Percentiles rank a stretch among this genome's conserved stretches.
Evolutionary conservation across 768 basidiomycete genomes (phyloP).

Genomic region (Boletus reticuloceps): DNA sequence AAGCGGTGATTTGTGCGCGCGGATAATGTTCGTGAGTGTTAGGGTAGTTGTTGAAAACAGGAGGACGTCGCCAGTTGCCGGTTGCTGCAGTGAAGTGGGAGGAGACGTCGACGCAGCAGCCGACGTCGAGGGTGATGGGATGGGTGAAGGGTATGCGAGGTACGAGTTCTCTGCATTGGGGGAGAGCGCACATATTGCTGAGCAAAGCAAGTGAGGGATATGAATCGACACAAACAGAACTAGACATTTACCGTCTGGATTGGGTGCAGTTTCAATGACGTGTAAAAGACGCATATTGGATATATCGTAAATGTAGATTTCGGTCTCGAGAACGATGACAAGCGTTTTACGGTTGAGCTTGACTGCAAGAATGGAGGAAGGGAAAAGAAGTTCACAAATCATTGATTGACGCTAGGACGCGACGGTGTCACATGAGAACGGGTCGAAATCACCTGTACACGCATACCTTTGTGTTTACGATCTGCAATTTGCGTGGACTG

Average conservation of each 20-base stretch:
- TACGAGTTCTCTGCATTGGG: conserved; percentile 92
- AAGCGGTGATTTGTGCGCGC: conserved; percentile 94
- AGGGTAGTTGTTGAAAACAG: conserved; percentile 92
- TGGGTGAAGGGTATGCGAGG: conserved; percentile 94
- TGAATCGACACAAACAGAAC: not conserved
- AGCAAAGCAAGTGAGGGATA: conserved; percentile 2
- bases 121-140: conserved; percentile 75
- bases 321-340: conserved; percentile 93
- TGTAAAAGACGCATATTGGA: conserved; percentile 97
- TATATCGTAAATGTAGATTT: conserved; percentile 99
- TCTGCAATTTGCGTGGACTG: conserved; percentile 91
- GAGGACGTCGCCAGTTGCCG: conserved; percentile 77
- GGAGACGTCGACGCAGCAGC: conserved; percentile 38
- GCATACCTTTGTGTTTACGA: conserved; percentile 95
- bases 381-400: conserved; percentile 98
- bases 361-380: conserved; percentile 94
- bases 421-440: not conserved
- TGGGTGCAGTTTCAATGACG: conserved; percentile 95
- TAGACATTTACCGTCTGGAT: conserved; percentile 75
- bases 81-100: conserved; percentile 43
- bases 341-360: conserved; percentile 97
- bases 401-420: conserved; percentile 82
- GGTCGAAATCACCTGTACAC: not conserved
- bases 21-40: conserved; percentile 92
- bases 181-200: conserved; percentile 93